Evolutionary conservation across 805 yeast genomes (phyloP).

Genomic region (Isabelozyma rhagii): DNA sequence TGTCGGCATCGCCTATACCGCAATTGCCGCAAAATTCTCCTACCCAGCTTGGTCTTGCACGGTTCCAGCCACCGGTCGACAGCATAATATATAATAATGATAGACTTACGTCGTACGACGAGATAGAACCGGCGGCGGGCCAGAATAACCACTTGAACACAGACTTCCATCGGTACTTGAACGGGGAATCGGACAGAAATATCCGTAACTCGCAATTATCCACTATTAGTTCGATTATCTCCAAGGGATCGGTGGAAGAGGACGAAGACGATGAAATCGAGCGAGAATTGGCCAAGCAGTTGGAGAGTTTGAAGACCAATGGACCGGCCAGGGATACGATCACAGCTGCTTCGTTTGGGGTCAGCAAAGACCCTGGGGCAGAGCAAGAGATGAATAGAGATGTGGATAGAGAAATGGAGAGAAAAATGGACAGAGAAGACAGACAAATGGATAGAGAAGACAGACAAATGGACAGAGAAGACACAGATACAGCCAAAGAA

Average conservation of each 20-base stretch:
- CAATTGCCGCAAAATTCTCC: conserved; percentile 9
- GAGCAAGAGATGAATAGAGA: too few species aligned
- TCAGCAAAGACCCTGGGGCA: neutral
- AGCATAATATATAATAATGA: neutral
- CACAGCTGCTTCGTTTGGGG: neutral
- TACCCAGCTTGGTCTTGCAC: conserved; percentile 10
- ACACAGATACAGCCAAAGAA: too few species aligned
- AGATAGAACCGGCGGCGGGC: conserved; percentile 9
- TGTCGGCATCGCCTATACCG: conserved; percentile 1
- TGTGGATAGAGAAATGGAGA: neutral
- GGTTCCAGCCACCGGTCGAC: conserved; percentile 5
- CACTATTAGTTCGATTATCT: conserved; percentile 40
- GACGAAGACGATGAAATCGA: conserved; percentile 33
- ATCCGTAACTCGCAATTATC: conserved; percentile 33
- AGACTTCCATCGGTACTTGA: conserved; percentile 27
- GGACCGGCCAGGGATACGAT: conserved; percentile 1
- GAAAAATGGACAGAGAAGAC: too few species aligned
- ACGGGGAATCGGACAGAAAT: neutral
- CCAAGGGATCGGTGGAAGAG: conserved; percentile 26
- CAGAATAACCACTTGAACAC: conserved; percentile 12
- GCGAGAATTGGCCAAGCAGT: conserved; percentile 35
- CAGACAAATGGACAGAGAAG: too few species aligned
- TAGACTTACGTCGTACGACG: conserved; percentile 2
- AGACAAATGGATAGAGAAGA: too few species aligned
- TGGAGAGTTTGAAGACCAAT: conserved; percentile 29